Base-by-base conservation (phyloP, 163 green algal species). In the Volvox carteri region DNA sequence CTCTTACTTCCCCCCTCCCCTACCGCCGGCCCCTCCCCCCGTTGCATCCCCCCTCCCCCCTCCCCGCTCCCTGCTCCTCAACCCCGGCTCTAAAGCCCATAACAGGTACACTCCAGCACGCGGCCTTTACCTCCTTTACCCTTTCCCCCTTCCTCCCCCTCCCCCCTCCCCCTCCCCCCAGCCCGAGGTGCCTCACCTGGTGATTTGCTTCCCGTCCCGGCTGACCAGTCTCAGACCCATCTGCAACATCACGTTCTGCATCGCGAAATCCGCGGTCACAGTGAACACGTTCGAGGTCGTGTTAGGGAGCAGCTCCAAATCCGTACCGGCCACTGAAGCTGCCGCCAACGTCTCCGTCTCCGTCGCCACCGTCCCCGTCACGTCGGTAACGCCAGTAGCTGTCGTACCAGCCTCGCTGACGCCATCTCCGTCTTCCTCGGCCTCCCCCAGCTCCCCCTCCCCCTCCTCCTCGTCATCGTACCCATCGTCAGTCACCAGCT, bases 231-330 rank as follows among this genome's bases (percentile, higher is more conserved):
- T 90, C 90, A 99, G 92, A 18, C 97, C 97, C 96, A 98, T 98
- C 93, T 98, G 75, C 91, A 99, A 92, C 54, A 98, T 92, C 77
- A 99, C 97, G 87, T 99, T 99, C 93, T 99, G 98, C 98, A 99
- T 99, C 2, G 98, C 94, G 88, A 98, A 99, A 88, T 99, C 98
- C 3, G 93, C 97, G 16, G 98, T 99, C 14, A 99, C 89, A 46
- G 58, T 92, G 41, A 92, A 91, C 33, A 99, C 91, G 65, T 78
- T 91, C 76, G 81, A 95, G 46, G 80, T 92, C 30, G 89, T 92
- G 85, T 95, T 92, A 75, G 88, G 56, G 44, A 79, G 86, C 58
- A 81, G 60, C 62, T 80, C 46, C 46, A 21, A 19, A 50, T 60
- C 62, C 65, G 23, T 18, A 30, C 46, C 67, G n/a, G 68, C n/a